These are phyloP conservation scores for Fusarium camptoceras DNA, from an alignment of 2,329 filamentous ascomycete species.

Conservation along the genomic window DNA sequence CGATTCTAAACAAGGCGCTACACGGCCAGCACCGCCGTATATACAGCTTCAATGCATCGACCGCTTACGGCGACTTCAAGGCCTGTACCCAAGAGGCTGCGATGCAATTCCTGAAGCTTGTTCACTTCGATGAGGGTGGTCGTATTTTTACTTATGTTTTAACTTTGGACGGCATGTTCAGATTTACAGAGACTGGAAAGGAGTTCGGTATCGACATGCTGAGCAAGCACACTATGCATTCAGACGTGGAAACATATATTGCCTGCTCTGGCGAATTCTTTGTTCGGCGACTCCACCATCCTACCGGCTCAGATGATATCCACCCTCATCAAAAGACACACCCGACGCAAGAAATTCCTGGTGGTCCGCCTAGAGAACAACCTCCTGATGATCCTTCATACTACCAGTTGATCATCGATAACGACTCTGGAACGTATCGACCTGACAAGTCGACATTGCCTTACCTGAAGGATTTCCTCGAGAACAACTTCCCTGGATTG, in stretches of 20 bases:
- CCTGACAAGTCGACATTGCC: conserved; percentile 84
- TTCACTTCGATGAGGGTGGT: conserved; percentile 86
- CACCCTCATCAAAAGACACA: conserved; percentile 63
- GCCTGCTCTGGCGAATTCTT: conserved; percentile 96
- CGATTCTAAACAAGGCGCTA: conserved; percentile 83
- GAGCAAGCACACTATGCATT: conserved; percentile 97
- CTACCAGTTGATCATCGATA: conserved; percentile 94
- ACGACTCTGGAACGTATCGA: conserved; percentile 93
- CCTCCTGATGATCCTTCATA: conserved; percentile 62
- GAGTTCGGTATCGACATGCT: conserved; percentile 95
- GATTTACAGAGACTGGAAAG: conserved; percentile 95
- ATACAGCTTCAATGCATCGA: conserved; percentile 86
- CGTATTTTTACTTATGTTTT: conserved; percentile 93
- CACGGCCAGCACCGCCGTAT: conserved; percentile 91
- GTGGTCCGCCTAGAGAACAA: conserved; percentile 58
- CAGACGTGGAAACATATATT: conserved; percentile 89
- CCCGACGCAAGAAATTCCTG: conserved; percentile 57
- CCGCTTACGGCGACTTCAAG: conserved; percentile 76
- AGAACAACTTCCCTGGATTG: conserved; percentile 80
- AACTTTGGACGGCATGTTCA: conserved; percentile 85
- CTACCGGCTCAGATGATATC: conserved; percentile 57
- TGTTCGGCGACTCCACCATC: conserved; percentile 73
- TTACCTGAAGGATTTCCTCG: conserved; percentile 75
- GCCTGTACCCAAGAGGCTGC: conserved; percentile 77
- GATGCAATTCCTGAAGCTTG: conserved; percentile 84